These are phyloP conservation scores for Nannochloris sp. DNA, from an alignment of 139 green algal species.

Conservation along the genomic window DNA sequence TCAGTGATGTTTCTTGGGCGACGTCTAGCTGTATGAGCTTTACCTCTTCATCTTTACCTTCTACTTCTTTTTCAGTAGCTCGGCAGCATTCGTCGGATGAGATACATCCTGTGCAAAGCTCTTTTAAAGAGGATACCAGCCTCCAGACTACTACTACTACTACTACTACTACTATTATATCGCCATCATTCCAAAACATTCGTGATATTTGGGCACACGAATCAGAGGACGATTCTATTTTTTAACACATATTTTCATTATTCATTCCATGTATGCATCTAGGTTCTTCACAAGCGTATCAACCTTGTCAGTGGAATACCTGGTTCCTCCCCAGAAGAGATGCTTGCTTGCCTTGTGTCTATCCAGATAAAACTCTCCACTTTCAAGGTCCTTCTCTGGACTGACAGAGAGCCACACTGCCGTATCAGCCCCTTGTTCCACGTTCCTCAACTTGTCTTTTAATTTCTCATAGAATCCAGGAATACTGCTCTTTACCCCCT, in stretches of 20 bases:
- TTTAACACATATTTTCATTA: background rate
- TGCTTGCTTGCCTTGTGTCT: constrained; percentile 40
- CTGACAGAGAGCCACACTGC: constrained; percentile 48
- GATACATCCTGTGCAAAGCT: too few species aligned
- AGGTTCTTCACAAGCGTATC: constrained; percentile 24
- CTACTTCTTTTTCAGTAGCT: too few species aligned
- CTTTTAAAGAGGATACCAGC: too few species aligned
- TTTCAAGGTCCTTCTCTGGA: constrained; percentile 36
- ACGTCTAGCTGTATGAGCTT: too few species aligned
- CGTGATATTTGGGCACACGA: too few species aligned
- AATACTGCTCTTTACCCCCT: constrained; percentile 51
- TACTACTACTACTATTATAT: too few species aligned
- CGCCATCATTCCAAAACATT: too few species aligned
- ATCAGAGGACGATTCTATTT: background rate
- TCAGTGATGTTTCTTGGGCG: too few species aligned
- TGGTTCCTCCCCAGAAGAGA: constrained; percentile 35
- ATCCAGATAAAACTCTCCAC: constrained; percentile 60
- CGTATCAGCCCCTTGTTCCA: constrained; percentile 50
- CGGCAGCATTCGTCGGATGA: too few species aligned
- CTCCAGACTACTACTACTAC: too few species aligned
- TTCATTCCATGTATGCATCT: background rate
- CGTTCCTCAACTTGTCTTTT: constrained; percentile 33
- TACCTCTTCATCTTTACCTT: too few species aligned
- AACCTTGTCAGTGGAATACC: constrained; percentile 29
- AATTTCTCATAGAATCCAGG: constrained; percentile 49